Evolutionary conservation across 2,329 filamentous ascomycete genomes (phyloP), one percentile per base, ranked within the genome.

Genomic region (Calonectria montana): DNA sequence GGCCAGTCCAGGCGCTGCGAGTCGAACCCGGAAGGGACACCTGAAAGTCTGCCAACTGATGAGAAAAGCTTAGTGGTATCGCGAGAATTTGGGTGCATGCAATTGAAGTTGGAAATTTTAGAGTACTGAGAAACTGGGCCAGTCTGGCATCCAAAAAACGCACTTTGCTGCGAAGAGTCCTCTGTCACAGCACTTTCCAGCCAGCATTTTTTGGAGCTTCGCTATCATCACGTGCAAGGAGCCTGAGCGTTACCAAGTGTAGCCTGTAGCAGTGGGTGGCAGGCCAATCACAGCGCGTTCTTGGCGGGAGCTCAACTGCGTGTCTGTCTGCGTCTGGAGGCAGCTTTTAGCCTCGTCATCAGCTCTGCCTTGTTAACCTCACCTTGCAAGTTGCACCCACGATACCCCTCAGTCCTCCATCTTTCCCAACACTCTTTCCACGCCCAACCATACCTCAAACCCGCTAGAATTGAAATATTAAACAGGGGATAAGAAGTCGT

Each of bases 301-400:
- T 69, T 67, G 53, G 61, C 43, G 59, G 69, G 69, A 80, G 78
- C 78, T 77, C 77, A 71, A 75, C 73, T 65, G 63, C 37, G 61
- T 74, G 68, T 72, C 65, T 76, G 47, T 53, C 41, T 65, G 45
- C 50, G 25, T 62, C 71, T 78, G 81, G 84, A 88, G 86, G 86
- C 86, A 87, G 85, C 86, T 85, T 84, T 82, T 84, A 87, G 87
- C 87, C 86, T 88, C 87, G 87, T 89, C 87, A 89, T 87, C 87
- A 85, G 83, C 84, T 82, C 80, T 80, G 74, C 77, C 75, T 79
- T 77, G 69, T 71, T 75, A 78, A 79, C 76, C 73, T 76, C 72
- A 76, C 31, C 68, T 71, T 64, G 62, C 57, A 59, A 65, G 71
- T 68, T 63, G 63, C 72, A 55, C 69, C 73, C 70, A 77, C 76